These are phyloP conservation scores for Zancudomyces culisetae DNA, from an alignment of 371 early-diverging fungal species.

Conservation along the genomic window DNA sequence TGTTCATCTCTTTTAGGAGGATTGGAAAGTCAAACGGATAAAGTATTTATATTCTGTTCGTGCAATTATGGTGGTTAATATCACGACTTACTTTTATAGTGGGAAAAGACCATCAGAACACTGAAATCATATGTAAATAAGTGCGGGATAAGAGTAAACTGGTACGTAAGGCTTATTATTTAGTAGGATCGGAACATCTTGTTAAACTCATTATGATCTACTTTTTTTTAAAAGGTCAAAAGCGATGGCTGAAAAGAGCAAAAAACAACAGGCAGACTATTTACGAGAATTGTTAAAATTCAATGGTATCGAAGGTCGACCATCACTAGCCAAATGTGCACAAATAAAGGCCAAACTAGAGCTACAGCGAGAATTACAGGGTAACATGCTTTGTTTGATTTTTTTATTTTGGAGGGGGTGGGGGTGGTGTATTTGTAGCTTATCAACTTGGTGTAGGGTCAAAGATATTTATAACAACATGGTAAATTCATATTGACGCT, in stretches of 20 bases:
- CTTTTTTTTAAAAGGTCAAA: conserved; percentile 5
- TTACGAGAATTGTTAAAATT: conserved; percentile 10
- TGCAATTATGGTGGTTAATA: neutral
- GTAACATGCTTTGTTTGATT: conserved; percentile 1
- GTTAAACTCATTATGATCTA: neutral
- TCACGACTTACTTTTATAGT: neutral
- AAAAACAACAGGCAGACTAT: conserved; percentile 17
- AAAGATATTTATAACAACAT: too few relatives aligned
- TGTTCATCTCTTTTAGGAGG: too few relatives aligned
- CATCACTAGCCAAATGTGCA: conserved; percentile 21
- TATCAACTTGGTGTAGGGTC: too few relatives aligned
- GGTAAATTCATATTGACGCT: too few relatives aligned
- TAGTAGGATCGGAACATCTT: neutral
- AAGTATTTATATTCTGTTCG: too few relatives aligned
- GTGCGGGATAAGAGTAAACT: conserved; percentile 19
- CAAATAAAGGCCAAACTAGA: conserved; percentile 22
- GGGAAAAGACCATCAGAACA: conserved; percentile 8
- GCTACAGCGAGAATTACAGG: conserved; percentile 17
- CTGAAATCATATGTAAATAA: conserved; percentile 18
- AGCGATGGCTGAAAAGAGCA: conserved; percentile 12
- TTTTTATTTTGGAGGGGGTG: neutral
- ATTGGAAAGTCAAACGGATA: too few relatives aligned
- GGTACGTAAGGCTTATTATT: conserved; percentile 2
- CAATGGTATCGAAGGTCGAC: conserved; percentile 22
- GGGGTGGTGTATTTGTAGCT: too few relatives aligned